Base-by-base conservation (phyloP, 2,329 filamentous ascomycete genomes). In the Juglanconis oblonga region DNA sequence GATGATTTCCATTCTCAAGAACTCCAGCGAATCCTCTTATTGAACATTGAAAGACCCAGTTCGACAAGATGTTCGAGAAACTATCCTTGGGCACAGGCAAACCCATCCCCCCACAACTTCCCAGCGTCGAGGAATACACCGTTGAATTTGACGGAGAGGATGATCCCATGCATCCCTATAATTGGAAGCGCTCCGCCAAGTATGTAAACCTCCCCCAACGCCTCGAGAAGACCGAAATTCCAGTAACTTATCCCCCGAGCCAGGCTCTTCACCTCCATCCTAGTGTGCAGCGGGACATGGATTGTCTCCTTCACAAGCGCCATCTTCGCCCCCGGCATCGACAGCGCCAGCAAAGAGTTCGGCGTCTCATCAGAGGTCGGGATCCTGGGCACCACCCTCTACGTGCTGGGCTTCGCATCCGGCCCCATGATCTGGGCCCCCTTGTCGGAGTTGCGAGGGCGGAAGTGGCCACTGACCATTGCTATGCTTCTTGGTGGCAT, bases 101-200 rank as follows among this genome's bases (percentile, higher is more conserved):
- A 65, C 76, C 81, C 5, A 85, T 81, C 67, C 84, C 84, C 6
- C 82, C 82, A 14, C 74, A 72, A 0, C 68, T 86, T 14, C 82
- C 82, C 7, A 79, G 78, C n/a, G 74, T 76, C 62, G 82, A 86
- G 67, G 81, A 84, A 61, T 87, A 86, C 68, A 82, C 86, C 1
- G 83, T 86, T 11, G 83, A 83, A 45, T 83, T 83, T 61, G 77
- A 82, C 61, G 80, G 80, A 0, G 69, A 68, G 0, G 72, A 80
- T 55, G 81, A 84, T 62, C 79, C 79, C 1, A 53, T 77, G 29
- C 78, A 83, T 67, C 79, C 81, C 1, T 77, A 79, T 64, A 84
- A 83, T 62, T 83, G 81, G 80, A 70, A 70, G 0, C 47, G 76
- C 4, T 73, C 70, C 60, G 75, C 71, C 64, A 84, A 82, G 74